A percentile compares a stretch with the other conserved stretches of the same genome.
These are phyloP conservation scores for Saraca asoca DNA, from an alignment of 331 rosid genomes.

Conservation along the genomic window DNA sequence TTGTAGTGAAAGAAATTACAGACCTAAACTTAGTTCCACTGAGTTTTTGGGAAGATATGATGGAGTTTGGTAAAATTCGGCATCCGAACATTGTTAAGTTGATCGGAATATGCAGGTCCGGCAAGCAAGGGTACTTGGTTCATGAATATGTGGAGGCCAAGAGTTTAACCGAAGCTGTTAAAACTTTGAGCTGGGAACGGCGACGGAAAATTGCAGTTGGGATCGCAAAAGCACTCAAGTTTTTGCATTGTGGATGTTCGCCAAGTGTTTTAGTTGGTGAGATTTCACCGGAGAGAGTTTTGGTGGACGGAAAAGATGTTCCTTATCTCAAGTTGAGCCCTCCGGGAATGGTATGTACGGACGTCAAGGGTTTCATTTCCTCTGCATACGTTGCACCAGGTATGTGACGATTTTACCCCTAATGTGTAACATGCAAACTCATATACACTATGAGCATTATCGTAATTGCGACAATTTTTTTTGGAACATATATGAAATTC, in stretches of 20 bases:
- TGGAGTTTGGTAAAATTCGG: conserved; percentile 47
- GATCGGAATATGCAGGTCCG: conserved; percentile 58
- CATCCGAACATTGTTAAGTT: conserved; percentile 60
- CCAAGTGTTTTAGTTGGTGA: conserved; percentile 42
- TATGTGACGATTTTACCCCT: conserved; percentile 33
- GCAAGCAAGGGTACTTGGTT: conserved; percentile 58
- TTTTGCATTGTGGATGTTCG: conserved; percentile 51
- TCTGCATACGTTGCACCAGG: conserved; percentile 70
- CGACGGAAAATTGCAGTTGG: conserved; percentile 62
- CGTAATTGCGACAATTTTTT: too few relatives aligned
- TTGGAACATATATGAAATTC: too few relatives aligned
- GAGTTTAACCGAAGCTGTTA: conserved; percentile 42
- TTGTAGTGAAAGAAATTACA: conserved; percentile 53
- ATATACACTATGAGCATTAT: too few relatives aligned
- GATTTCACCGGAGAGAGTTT: conserved; percentile 55
- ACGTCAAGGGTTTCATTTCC: conserved; percentile 46
- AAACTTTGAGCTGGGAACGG: conserved; percentile 61
- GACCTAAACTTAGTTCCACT: conserved; percentile 39
- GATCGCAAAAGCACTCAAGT: conserved; percentile 58
- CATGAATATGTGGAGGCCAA: conserved; percentile 51
- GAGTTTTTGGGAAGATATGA: conserved; percentile 57
- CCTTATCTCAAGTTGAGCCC: conserved; percentile 55
- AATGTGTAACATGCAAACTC: too few relatives aligned
- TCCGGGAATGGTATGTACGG: conserved; percentile 38
- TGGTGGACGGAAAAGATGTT: conserved; percentile 49